A percentile compares a stretch with the other conserved stretches of the same genome.
These are phyloP conservation scores for Stevia rebaudiana DNA, from an alignment of 140 eudicot genomes.

Conservation along the genomic window DNA sequence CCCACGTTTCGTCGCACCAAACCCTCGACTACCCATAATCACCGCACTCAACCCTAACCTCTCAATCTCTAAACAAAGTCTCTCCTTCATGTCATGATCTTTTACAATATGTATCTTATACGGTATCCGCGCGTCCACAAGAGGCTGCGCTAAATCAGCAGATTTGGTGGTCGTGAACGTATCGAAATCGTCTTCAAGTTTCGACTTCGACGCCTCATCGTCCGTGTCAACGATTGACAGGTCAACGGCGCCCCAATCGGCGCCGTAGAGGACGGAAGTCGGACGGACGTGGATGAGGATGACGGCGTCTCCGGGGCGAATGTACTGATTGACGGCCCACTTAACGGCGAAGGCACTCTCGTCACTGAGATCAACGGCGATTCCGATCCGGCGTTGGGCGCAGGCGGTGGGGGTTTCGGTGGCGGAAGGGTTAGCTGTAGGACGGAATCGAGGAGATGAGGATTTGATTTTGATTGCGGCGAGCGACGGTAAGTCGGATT, in stretches of 20 bases:
- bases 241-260: slow-evolving; percentile 88
- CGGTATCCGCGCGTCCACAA: slow-evolving; percentile 62
- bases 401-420: slow-evolving; percentile 69
- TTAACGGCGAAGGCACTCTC: slow-evolving; percentile 89
- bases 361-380: slow-evolving; percentile 85
- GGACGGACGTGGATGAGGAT: slow-evolving; percentile 80
- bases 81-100: slow-evolving; percentile 89
- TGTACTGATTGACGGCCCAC: slow-evolving; percentile 77
- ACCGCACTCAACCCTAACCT: slow-evolving; percentile 63
- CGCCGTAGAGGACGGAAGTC: slow-evolving; percentile 85
- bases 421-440: slow-evolving; percentile 52
- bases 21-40: slow-evolving; percentile 83
- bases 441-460: slow-evolving; percentile 57
- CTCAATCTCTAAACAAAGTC: slow-evolving; percentile 77
- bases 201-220: slow-evolving; percentile 38
- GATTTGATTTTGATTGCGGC: slow-evolving; percentile 49
- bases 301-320: slow-evolving; percentile 89
- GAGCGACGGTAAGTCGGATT: slow-evolving; percentile 44
- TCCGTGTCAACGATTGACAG: slow-evolving; percentile 44
- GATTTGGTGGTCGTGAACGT: slow-evolving; percentile 56
- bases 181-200: slow-evolving; percentile 71
- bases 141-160: slow-evolving; percentile 53
- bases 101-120: slow-evolving; percentile 77
- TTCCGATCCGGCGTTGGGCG: slow-evolving; percentile 70
- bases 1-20: slow-evolving; percentile 60